A percentile compares a stretch with the other conserved stretches of the same genome.
Evolutionary conservation across 2,329 filamentous ascomycete species (phyloP).

Genomic region (Fusarium fujikuroi): DNA sequence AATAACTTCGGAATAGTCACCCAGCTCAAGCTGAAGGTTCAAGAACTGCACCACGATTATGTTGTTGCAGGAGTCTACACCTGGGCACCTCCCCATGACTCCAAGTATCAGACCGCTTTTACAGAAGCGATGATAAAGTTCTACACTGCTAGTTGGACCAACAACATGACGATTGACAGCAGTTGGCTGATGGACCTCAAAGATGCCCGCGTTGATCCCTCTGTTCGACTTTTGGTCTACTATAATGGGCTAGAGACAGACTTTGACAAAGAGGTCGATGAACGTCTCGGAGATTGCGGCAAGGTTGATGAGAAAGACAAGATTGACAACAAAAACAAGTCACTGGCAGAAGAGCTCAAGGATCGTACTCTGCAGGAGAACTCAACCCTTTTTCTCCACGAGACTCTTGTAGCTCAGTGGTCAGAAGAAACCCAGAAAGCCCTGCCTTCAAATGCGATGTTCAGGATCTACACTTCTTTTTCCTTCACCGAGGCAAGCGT

Average conservation of each 20-base stretch:
- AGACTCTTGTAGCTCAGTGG: slow-evolving; percentile 8
- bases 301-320: neutral
- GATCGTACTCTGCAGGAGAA: slow-evolving; percentile 3
- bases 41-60: slow-evolving; percentile 4
- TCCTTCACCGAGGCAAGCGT: neutral
- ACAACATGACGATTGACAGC: slow-evolving; percentile 45
- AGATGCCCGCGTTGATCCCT: neutral
- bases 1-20: slow-evolving; percentile 55
- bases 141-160: slow-evolving; percentile 42
- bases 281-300: neutral
- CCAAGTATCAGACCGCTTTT: neutral
- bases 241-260: slow-evolving; percentile 16
- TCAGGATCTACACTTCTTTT: neutral
- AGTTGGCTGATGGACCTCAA: slow-evolving; percentile 32
- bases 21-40: slow-evolving; percentile 44
- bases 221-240: slow-evolving; percentile 27
- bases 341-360: slow-evolving; percentile 32
- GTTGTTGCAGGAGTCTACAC: slow-evolving; percentile 44
- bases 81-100: slow-evolving; percentile 9
- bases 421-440: neutral
- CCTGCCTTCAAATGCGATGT: neutral
- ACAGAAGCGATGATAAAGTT: slow-evolving; percentile 40
- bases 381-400: neutral
- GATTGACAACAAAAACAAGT: rapidly evolving
- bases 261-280: slow-evolving; percentile 12